phyloP scores from a whole-genome alignment of 2,329 filamentous ascomycete species.

The Bipolaris victoriae region DNA sequence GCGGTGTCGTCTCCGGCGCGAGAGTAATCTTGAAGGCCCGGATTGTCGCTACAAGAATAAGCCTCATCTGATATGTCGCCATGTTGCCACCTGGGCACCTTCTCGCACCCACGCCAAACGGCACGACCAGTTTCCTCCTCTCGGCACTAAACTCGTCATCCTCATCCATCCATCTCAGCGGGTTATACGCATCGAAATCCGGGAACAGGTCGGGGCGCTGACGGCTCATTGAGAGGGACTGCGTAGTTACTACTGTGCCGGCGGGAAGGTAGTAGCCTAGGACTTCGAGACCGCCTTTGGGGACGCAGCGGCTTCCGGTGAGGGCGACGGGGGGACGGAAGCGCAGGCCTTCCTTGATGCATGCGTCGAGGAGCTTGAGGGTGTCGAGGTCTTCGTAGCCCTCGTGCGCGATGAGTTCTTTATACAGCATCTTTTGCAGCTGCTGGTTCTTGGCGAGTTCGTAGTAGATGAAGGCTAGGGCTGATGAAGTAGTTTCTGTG shows the following conservation, averaged over 20 bases:
- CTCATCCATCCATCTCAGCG: conserved; percentile 22
- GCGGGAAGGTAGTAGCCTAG: conserved; percentile 24
- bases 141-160: conserved; percentile 22
- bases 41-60: conserved; percentile 25
- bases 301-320: conserved; percentile 27
- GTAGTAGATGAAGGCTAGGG: conserved; percentile 29
- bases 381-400: conserved; percentile 28
- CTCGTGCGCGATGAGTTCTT: conserved; percentile 21
- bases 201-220: conserved; percentile 30
- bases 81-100: conserved; percentile 31
- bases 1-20: conserved; percentile 27
- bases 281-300: conserved; percentile 21
- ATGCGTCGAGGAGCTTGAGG: conserved; percentile 25
- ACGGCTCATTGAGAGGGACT: conserved; percentile 27
- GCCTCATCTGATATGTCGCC: conserved; percentile 30
- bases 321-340: conserved; percentile 30
- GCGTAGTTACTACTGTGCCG: conserved; percentile 25
- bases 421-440: conserved; percentile 20
- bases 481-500: conserved; percentile 29
- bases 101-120: conserved; percentile 26
- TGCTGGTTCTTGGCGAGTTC: conserved; percentile 25
- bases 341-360: conserved; percentile 30
- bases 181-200: conserved; percentile 27
- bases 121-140: conserved; percentile 21
- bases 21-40: conserved; percentile 23